Evolutionary conservation across 1,139 yeast genomes (phyloP).

Genomic region (Lizanozyma gosingica): DNA sequence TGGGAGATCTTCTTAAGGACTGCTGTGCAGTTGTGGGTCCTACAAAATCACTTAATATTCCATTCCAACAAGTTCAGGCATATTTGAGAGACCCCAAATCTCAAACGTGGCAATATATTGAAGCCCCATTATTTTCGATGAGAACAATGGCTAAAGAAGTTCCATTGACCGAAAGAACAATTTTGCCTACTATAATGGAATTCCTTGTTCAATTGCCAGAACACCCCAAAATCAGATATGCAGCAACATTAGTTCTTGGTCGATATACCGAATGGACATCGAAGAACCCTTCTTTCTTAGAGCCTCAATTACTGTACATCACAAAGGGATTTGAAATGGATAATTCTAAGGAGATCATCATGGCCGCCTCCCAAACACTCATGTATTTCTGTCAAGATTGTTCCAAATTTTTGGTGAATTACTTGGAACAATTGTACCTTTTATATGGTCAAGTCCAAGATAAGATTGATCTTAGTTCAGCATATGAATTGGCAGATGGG

Average conservation of each 20-base stretch:
- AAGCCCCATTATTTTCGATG: conserved; percentile 83
- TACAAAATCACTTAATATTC: conserved; percentile 52
- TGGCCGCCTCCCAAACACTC: conserved; percentile 89
- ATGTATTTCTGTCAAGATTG: conserved; percentile 96
- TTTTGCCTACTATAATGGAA: conserved; percentile 75
- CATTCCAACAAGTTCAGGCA: conserved; percentile 44
- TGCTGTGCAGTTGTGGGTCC: conserved; percentile 90
- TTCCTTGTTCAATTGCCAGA: conserved; percentile 66
- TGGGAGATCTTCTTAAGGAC: conserved; percentile 94
- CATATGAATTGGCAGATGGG: conserved; percentile 82
- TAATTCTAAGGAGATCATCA: conserved; percentile 43
- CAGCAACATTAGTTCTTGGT: conserved; percentile 88
- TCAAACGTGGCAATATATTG: conserved; percentile 72
- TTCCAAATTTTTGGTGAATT: conserved; percentile 53
- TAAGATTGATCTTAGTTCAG: conserved; percentile 56
- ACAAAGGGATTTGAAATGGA: conserved; percentile 60
- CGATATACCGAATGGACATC: conserved; percentile 95
- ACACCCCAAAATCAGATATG: conserved; percentile 80
- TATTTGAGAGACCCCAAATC: conserved; percentile 22
- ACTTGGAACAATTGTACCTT: conserved; percentile 66
- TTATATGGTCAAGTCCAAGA: conserved; percentile 60
- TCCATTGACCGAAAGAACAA: conserved; percentile 52
- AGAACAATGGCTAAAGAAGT: conserved; percentile 95
- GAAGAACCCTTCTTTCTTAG: conserved; percentile 72
- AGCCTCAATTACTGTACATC: conserved; percentile 77